Evolutionary conservation across 768 basidiomycete genomes (phyloP).

Genomic region (Agrocybe chaxingu): DNA sequence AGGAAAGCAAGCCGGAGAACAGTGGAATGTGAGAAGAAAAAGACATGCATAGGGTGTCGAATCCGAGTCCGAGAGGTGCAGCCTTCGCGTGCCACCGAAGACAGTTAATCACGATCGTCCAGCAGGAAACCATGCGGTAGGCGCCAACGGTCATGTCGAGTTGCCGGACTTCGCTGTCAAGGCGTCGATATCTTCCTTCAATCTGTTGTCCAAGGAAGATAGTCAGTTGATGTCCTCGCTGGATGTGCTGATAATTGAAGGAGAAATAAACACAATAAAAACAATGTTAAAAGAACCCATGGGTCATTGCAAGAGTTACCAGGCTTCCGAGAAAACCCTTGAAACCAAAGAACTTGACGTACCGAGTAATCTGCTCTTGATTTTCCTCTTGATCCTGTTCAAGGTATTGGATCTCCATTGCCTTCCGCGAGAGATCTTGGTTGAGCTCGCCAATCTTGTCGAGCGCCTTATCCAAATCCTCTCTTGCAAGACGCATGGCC

Average conservation of each 20-base stretch:
- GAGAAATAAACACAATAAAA: too few species aligned
- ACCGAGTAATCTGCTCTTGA: constrained; percentile 75
- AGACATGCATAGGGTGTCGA: not conserved
- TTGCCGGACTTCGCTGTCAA: constrained; percentile 37
- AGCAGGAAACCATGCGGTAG: not conserved
- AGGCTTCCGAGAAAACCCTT: constrained; percentile 53
- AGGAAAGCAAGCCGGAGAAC: constrained; percentile 1
- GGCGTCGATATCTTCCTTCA: constrained; percentile 63
- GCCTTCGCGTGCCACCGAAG: too few species aligned
- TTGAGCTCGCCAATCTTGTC: constrained; percentile 51
- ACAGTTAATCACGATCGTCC: constrained; percentile 1
- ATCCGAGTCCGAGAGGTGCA: not conserved
- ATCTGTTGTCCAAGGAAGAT: constrained; percentile 39
- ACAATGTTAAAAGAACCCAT: constrained; percentile 41
- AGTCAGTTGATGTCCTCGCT: constrained; percentile 27
- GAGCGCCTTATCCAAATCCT: constrained; percentile 54
- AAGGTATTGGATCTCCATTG: constrained; percentile 79
- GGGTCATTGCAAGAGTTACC: constrained; percentile 52
- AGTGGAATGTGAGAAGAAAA: not conserved
- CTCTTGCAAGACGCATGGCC: constrained; percentile 45
- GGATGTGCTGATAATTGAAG: too few species aligned
- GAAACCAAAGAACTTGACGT: constrained; percentile 56
- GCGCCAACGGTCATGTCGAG: not conserved
- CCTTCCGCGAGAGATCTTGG: constrained; percentile 62
- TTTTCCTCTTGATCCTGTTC: constrained; percentile 79